These are phyloP conservation scores for Cardiospermum halicacabum DNA, from an alignment of 345 rosid genomes.

Conservation along the genomic window DNA sequence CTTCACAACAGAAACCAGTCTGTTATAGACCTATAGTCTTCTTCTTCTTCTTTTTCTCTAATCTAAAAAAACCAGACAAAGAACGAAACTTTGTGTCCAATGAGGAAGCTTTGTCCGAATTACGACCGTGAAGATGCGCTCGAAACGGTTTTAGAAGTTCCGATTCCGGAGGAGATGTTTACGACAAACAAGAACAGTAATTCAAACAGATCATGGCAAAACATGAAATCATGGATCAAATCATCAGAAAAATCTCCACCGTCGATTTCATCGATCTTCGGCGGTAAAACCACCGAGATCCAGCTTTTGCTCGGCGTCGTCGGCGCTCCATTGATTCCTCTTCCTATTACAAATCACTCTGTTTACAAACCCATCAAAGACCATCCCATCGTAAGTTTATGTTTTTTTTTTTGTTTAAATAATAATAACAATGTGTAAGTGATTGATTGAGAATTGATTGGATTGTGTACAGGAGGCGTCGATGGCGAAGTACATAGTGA, in stretches of 20 bases:
- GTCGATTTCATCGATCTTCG: slow-evolving; percentile 40
- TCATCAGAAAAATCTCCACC: slow-evolving; percentile 29
- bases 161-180: slow-evolving; percentile 91
- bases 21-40: too few species aligned
- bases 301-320: slow-evolving; percentile 92
- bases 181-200: slow-evolving; percentile 23
- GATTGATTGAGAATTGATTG: too few species aligned
- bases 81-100: too few species aligned
- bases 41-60: too few species aligned
- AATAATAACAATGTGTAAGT: too few species aligned
- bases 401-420: too few species aligned
- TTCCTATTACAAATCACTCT: slow-evolving; percentile 44
- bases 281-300: slow-evolving; percentile 67
- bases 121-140: slow-evolving; percentile 74
- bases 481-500: slow-evolving; percentile 89
- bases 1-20: too few species aligned
- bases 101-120: slow-evolving; percentile 97
- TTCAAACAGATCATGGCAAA: slow-evolving; percentile 53
- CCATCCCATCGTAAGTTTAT: slow-evolving; percentile 70
- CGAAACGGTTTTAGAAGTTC: slow-evolving; percentile 97
- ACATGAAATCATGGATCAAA: slow-evolving; percentile 79
- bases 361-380: slow-evolving; percentile 41
- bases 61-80: too few species aligned
- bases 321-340: slow-evolving; percentile 93
- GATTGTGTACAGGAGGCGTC: slow-evolving; percentile 79